A percentile compares a stretch with the other conserved stretches of the same genome.
These are phyloP conservation scores for Kwoniella europaea DNA, from an alignment of 768 basidiomycete species.

Conservation along the genomic window DNA sequence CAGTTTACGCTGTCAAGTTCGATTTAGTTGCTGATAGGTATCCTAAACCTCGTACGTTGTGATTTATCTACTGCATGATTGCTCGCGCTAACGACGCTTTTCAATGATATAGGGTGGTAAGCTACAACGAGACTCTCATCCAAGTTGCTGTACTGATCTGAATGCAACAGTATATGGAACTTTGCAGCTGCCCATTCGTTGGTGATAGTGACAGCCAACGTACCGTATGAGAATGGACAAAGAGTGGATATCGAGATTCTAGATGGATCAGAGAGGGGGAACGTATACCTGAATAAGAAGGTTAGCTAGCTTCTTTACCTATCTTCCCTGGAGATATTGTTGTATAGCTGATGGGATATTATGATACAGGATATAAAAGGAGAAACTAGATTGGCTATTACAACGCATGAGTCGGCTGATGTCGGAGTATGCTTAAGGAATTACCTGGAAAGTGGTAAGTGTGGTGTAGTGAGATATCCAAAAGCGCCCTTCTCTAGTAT, in stretches of 20 bases:
- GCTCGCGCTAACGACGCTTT: not conserved
- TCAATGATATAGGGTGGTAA: conserved; percentile 44
- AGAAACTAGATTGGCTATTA: conserved; percentile 91
- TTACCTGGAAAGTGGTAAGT: conserved; percentile 72
- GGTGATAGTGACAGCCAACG: conserved; percentile 94
- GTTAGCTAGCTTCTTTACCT: conserved; percentile 30
- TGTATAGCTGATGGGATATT: not conserved
- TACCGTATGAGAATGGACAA: conserved; percentile 70
- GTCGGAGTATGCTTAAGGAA: conserved; percentile 96
- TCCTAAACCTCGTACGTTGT: conserved; percentile 66
- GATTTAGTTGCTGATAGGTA: conserved; percentile 71
- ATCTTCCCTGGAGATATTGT: not conserved
- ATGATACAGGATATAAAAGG: conserved; percentile 69
- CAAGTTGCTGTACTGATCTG: not conserved
- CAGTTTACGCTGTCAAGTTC: conserved; percentile 79
- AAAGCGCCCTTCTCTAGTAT: not conserved
- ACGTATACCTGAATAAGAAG: conserved; percentile 88
- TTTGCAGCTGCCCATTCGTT: conserved; percentile 81
- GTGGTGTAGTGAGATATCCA: not conserved
- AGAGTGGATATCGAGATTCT: conserved; percentile 92
- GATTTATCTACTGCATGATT: not conserved
- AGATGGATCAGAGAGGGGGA: conserved; percentile 80
- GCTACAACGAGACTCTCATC: conserved; percentile 1
- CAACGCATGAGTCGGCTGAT: conserved; percentile 89
- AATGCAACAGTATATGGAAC: conserved; percentile 90